Conservation (phyloP, 768 basidiomycete genomes). For the Auriscalpium orientale region DNA sequence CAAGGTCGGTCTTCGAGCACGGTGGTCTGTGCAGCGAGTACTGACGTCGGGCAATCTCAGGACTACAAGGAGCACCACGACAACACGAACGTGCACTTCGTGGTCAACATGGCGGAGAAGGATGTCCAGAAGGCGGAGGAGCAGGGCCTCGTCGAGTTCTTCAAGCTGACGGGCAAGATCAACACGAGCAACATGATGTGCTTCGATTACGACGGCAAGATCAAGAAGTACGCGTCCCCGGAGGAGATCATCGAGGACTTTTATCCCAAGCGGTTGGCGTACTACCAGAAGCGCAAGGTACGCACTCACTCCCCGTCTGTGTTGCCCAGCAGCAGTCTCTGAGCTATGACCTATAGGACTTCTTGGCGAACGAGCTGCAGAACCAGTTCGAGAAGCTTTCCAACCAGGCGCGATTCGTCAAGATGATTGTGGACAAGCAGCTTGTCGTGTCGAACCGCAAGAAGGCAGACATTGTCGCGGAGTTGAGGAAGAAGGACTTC, state of each 20-base stretch:
- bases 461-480: conserved; percentile 76
- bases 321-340: background rate
- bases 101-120: conserved; percentile 71
- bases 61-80: conserved; percentile 98
- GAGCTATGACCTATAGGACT: conserved; percentile 49
- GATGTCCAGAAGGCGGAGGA: conserved; percentile 82
- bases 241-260: conserved; percentile 94
- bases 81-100: conserved; percentile 84
- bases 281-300: conserved; percentile 95
- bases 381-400: conserved; percentile 73
- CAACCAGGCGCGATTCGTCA: conserved; percentile 94
- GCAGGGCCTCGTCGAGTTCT: conserved; percentile 84
- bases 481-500: conserved; percentile 80
- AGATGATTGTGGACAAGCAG: conserved; percentile 88
- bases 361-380: conserved; percentile 77
- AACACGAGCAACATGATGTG: conserved; percentile 97
- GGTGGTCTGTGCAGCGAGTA: background rate
- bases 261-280: conserved; percentile 79
- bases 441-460: conserved; percentile 82
- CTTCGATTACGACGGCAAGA: conserved; percentile 94
- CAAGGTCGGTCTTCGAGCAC: conserved; percentile 44
- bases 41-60: conserved; percentile 32
- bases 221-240: conserved; percentile 83
- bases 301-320: conserved; percentile 7
- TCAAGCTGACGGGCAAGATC: conserved; percentile 81